phyloP scores from a whole-genome alignment of 768 basidiomycete genomes.

The Lyophyllum decastes region DNA sequence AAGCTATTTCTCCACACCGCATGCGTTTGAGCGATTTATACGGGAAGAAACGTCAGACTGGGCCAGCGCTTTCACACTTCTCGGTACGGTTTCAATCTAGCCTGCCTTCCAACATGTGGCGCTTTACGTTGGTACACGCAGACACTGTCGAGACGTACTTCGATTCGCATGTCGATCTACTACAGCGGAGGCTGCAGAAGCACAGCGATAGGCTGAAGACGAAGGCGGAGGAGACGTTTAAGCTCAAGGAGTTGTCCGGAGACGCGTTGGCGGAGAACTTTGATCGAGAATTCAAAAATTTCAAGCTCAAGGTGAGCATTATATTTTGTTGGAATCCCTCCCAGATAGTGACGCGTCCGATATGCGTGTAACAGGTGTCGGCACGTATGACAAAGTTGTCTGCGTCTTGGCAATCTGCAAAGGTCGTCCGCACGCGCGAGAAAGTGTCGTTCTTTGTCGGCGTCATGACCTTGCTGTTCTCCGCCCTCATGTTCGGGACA shows the following conservation, averaged over 20 bases:
- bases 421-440: slow-evolving; percentile 79
- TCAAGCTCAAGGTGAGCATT: slow-evolving; percentile 74
- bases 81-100: slow-evolving; percentile 53
- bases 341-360: slow-evolving; percentile 8
- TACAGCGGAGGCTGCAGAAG: slow-evolving; percentile 84
- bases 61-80: slow-evolving; percentile 81
- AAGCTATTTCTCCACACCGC: slow-evolving; percentile 59
- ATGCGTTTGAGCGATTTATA: slow-evolving; percentile 65
- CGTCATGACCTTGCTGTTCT: slow-evolving; percentile 85
- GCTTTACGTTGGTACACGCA: slow-evolving; percentile 31
- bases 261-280: slow-evolving; percentile 75
- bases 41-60: slow-evolving; percentile 77
- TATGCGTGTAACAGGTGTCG: slow-evolving; percentile 57
- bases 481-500: slow-evolving; percentile 86
- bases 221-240: slow-evolving; percentile 81
- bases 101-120: slow-evolving; percentile 22
- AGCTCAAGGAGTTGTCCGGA: slow-evolving; percentile 62
- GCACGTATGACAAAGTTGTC: slow-evolving; percentile 76
- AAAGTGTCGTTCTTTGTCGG: slow-evolving; percentile 92
- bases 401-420: slow-evolving; percentile 90
- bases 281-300: slow-evolving; percentile 83
- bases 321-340: background rate
- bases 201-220: slow-evolving; percentile 83
- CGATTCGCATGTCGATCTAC: slow-evolving; percentile 83
- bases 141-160: slow-evolving; percentile 96